Base-by-base conservation (phyloP, 768 basidiomycete genomes). In the Boletus pseudopeckii region DNA sequence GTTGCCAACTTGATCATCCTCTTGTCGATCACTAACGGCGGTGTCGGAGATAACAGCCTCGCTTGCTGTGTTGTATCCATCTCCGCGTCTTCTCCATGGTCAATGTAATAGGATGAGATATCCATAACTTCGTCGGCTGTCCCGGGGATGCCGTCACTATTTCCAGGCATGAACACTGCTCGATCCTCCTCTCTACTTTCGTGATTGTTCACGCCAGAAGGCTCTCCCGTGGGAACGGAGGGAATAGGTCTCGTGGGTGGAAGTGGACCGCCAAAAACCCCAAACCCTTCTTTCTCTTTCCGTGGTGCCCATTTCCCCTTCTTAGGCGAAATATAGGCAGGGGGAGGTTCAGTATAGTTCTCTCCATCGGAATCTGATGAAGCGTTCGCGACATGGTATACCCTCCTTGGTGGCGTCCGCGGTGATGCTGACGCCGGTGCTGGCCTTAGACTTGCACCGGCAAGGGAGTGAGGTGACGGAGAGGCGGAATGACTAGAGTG, bases 311-410 rank as follows among this genome's bases (percentile, higher is more conserved):
- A 57, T 14, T 38, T 43, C 14, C 41, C 51, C 48, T 50, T 54
- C 15, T 47, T 28, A 34, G 65, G 65, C 0, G 69, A 75, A 28
- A 20, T 64, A 40, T 81, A 80, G 2, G 80, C 77, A 4, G 80
- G 79, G 0, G 80, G 80, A 7, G 79, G 78, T 5, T 79, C 74
- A 24, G 38, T 9, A 59, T 66, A 53, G 54, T 56, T 52, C 57
- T 55, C 43, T 28, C 38, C 60, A 10, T 38, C 39, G 11, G 55
- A 66, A 39, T 64, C 62, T 30, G 72, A 56, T 15, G 71, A 68
- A 3, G 66, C 69, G 57, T 81, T 80, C 5, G 66, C 65, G 48
- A 81, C 62, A 41, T 77, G 77, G 47, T 75, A 77, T 17, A 72
- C 58, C 45, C 77, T 65, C 48, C 71, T 68, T 2, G 77, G 72